Evolutionary conservation across 306 rosid species (phyloP).

Genomic region (Quercus cerris): DNA sequence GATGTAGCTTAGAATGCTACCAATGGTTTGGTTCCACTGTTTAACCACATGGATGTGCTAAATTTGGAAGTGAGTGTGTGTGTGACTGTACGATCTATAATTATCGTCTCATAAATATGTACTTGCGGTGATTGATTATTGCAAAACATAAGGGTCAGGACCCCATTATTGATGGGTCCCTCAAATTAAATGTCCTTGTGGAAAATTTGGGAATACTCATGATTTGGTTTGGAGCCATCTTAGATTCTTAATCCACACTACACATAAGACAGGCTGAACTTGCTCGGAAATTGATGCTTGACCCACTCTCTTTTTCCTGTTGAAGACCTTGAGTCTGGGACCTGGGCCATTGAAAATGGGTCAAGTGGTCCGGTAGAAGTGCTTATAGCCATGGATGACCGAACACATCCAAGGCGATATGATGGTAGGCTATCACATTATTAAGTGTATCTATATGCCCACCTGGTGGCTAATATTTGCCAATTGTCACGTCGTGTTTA

Average conservation of each 20-base stretch:
- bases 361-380: background rate
- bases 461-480: too few relatives aligned
- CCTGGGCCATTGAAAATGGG: background rate
- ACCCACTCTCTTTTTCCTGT: background rate
- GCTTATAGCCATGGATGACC: too few relatives aligned
- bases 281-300: background rate
- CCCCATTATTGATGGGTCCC: conserved; percentile 8
- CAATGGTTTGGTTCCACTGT: background rate
- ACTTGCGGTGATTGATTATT: background rate
- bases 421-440: too few relatives aligned
- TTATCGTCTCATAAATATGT: background rate
- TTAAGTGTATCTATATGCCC: too few relatives aligned
- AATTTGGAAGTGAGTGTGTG: background rate
- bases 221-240: background rate
- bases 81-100: background rate
- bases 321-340: background rate
- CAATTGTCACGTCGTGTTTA: too few relatives aligned
- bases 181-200: background rate
- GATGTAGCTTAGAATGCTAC: background rate
- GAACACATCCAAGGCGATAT: too few relatives aligned
- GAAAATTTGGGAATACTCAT: background rate
- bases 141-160: background rate
- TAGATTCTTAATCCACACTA: too few relatives aligned
- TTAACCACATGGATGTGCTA: background rate
- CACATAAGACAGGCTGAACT: too few relatives aligned